phyloP scores from a whole-genome alignment of 208 protist species.

The Angomonas deanei region DNA sequence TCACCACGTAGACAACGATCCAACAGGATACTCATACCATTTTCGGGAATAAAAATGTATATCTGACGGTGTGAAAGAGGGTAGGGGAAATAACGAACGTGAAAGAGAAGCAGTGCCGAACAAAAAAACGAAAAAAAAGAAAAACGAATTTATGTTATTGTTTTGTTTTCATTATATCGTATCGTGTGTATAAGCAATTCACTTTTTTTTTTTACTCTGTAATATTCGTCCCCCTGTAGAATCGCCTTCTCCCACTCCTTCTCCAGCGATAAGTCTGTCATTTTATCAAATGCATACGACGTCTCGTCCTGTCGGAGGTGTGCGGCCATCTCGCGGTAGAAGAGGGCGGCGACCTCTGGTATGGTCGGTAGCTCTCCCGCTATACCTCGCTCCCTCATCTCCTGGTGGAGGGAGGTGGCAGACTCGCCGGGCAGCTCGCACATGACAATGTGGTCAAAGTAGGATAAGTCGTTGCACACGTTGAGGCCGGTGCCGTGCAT shows the following conservation, averaged over 20 bases:
- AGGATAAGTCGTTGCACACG: slow-evolving; percentile 48
- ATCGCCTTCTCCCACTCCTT: neutral
- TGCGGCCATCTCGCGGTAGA: slow-evolving; percentile 2
- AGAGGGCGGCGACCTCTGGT: slow-evolving; percentile 5
- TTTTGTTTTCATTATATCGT: neutral
- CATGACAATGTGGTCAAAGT: slow-evolving; percentile 82
- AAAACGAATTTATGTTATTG: neutral
- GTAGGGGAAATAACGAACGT: neutral
- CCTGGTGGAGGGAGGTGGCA: slow-evolving; percentile 53
- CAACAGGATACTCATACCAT: slow-evolving; percentile 54
- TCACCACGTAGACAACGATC: slow-evolving; percentile 38
- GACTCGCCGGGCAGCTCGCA: slow-evolving; percentile 68
- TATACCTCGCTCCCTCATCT: slow-evolving; percentile 23
- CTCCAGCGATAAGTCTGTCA: neutral
- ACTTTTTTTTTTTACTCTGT: slow-evolving; percentile 10
- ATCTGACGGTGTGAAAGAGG: neutral
- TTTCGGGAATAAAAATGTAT: neutral
- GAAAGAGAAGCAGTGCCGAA: neutral
- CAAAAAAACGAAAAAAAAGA: no score
- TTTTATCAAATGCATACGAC: neutral
- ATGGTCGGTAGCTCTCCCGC: slow-evolving; percentile 2
- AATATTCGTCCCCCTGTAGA: neutral
- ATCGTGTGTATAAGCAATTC: neutral
- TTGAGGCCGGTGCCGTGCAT: slow-evolving; percentile 88
- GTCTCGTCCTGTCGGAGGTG: neutral